Conservation (phyloP, 2,329 filamentous ascomycete species). For the Fusarium penzigii region DNA sequence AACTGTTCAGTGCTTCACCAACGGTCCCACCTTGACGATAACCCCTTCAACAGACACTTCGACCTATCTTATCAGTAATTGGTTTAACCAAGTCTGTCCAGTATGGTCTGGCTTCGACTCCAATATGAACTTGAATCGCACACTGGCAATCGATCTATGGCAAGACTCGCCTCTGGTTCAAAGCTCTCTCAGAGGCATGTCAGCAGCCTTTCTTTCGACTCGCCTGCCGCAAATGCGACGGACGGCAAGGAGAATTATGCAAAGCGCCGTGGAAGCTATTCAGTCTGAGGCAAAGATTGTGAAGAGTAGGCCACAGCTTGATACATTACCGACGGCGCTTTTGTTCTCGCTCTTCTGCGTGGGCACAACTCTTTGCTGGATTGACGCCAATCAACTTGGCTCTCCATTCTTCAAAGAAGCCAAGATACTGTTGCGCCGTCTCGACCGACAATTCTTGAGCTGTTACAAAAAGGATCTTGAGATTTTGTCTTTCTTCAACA, state of each 20-base stretch:
- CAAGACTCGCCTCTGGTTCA: constrained; percentile 39
- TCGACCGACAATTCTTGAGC: constrained; percentile 21
- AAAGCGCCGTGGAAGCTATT: constrained; percentile 35
- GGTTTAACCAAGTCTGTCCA: constrained; percentile 43
- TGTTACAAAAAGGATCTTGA: constrained; percentile 27
- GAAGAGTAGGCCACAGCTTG: constrained; percentile 16
- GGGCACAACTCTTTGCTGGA: constrained; percentile 43
- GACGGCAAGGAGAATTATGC: constrained; percentile 36
- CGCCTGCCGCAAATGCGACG: constrained; percentile 39
- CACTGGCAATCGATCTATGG: constrained; percentile 39
- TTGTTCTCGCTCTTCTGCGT: constrained; percentile 42
- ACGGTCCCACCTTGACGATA: constrained; percentile 15
- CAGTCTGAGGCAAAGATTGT: constrained; percentile 36
- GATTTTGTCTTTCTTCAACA: constrained; percentile 39
- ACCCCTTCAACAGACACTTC: constrained; percentile 32
- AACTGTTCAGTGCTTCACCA: constrained; percentile 12
- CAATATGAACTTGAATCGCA: constrained; percentile 39
- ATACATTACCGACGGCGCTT: constrained; percentile 35
- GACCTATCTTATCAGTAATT: constrained; percentile 37
- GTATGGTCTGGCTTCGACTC: constrained; percentile 45
- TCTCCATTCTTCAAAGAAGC: constrained; percentile 36
- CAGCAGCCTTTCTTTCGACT: constrained; percentile 38
- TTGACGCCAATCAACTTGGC: constrained; percentile 37
- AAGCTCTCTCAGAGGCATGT: constrained; percentile 43
- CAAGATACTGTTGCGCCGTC: constrained; percentile 24